A percentile compares a stretch with the other conserved stretches of the same genome.
phyloP scores from a whole-genome alignment of 106 monocot genomes.

The Platanthera zijinensis region DNA sequence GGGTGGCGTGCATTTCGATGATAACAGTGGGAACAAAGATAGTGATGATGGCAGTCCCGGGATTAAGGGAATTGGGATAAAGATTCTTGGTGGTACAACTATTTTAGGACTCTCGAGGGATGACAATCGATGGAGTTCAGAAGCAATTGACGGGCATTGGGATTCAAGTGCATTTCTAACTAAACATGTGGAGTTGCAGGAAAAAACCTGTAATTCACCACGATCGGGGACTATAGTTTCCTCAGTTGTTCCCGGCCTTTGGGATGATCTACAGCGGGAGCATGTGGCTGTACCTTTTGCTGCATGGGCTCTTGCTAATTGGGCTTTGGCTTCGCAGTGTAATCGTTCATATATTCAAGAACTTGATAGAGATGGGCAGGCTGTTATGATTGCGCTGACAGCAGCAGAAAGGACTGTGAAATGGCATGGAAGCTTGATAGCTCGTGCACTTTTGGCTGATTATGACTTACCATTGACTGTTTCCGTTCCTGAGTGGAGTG shows the following conservation, averaged over 20 bases:
- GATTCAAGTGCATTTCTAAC: slow-evolving; percentile 10
- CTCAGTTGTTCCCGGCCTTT: slow-evolving; percentile 64
- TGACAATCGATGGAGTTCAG: slow-evolving; percentile 20
- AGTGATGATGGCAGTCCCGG: slow-evolving; percentile 65
- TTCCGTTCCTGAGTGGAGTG: slow-evolving; percentile 85
- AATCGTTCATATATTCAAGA: slow-evolving; percentile 86
- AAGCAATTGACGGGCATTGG: slow-evolving; percentile 12
- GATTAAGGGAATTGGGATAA: slow-evolving; percentile 82
- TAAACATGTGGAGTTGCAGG: slow-evolving; percentile 12
- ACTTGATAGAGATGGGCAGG: slow-evolving; percentile 84
- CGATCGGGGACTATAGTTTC: slow-evolving; percentile 25
- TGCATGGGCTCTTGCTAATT: slow-evolving; percentile 98
- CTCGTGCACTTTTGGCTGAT: slow-evolving; percentile 79
- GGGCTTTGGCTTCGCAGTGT: slow-evolving; percentile 77
- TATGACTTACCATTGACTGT: slow-evolving; percentile 53
- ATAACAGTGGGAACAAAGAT: slow-evolving; percentile 26
- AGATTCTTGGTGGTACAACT: slow-evolving; percentile 80
- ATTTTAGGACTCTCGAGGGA: slow-evolving; percentile 62
- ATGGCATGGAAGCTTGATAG: slow-evolving; percentile 92
- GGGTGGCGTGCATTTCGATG: slow-evolving; percentile 76
- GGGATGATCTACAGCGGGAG: slow-evolving; percentile 98
- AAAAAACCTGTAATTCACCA: slow-evolving; percentile 12
- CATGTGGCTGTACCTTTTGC: slow-evolving; percentile 98
- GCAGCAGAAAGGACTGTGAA: slow-evolving; percentile 95
- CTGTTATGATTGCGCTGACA: slow-evolving; percentile 61